A percentile compares a stretch with the other conserved stretches of the same genome.
Evolutionary conservation across 768 basidiomycete species (phyloP).

Genomic region (Phallus indusiatus): DNA sequence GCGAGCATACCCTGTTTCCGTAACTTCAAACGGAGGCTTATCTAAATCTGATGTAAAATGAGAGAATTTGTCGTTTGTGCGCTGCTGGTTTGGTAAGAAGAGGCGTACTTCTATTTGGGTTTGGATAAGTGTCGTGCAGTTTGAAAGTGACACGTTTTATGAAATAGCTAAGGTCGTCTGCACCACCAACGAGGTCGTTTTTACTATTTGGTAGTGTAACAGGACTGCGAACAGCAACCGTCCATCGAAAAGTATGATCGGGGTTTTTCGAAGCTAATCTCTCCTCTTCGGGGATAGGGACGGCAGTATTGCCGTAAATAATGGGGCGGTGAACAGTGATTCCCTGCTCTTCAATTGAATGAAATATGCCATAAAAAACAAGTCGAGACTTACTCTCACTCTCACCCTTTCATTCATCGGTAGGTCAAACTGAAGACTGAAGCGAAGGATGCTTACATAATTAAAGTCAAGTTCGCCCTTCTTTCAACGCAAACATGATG

Average conservation of each 20-base stretch:
- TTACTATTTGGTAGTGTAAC: slow-evolving; percentile 55
- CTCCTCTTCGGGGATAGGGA: slow-evolving; percentile 66
- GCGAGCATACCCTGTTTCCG: slow-evolving; percentile 99
- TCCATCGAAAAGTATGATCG: slow-evolving; percentile 95
- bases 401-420: slow-evolving; percentile 65
- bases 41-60: slow-evolving; percentile 56
- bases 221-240: slow-evolving; percentile 87
- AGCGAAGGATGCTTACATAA: slow-evolving; percentile 22
- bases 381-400: slow-evolving; percentile 51
- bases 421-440: too few species aligned
- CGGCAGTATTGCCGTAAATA: slow-evolving; percentile 92
- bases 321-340: slow-evolving; percentile 82
- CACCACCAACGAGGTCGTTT: slow-evolving; percentile 72
- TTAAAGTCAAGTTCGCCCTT: slow-evolving; percentile 40
- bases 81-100: too few species aligned
- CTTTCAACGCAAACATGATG: slow-evolving; percentile 31
- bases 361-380: slow-evolving; percentile 8
- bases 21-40: slow-evolving; percentile 87
- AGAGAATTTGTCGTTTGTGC: slow-evolving; percentile 8
- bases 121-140: slow-evolving; percentile 92
- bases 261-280: slow-evolving; percentile 41
- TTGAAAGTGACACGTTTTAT: slow-evolving; percentile 97
- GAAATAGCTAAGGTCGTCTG: slow-evolving; percentile 84
- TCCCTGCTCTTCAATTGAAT: slow-evolving; percentile 40
- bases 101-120: slow-evolving; percentile 84